Evolutionary conservation across 163 green algal species (phyloP).

Genomic region (Prototheca stagnorum): DNA sequence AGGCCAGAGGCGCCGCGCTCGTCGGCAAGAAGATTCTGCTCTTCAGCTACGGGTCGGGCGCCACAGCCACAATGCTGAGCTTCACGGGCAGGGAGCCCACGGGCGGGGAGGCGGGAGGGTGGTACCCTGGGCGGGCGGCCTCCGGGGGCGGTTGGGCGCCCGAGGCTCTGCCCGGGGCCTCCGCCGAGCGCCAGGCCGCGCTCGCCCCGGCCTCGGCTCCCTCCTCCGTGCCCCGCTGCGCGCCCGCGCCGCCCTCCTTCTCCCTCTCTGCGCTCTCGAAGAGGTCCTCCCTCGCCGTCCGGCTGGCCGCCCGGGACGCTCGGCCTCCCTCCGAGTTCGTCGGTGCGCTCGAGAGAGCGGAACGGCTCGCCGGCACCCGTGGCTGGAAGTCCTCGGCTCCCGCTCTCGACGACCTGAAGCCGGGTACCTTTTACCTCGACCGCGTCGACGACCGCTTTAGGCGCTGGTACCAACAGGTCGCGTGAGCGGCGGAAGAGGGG

Average conservation of each 20-base stretch:
- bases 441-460: constrained; percentile 19
- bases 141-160: not conserved
- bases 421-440: constrained; percentile 25
- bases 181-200: not conserved
- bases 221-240: not conserved
- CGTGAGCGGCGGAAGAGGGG: not conserved
- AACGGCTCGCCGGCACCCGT: not conserved
- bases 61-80: constrained; percentile 36
- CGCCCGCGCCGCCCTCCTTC: constrained; percentile 7
- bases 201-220: too few relatives aligned
- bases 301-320: constrained; percentile 12
- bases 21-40: constrained; percentile 45
- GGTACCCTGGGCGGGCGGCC: not conserved
- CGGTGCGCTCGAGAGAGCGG: constrained; percentile 8
- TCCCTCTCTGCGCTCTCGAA: not conserved
- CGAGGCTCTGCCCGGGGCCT: not conserved
- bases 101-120: not conserved
- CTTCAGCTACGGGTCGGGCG: constrained; percentile 64
- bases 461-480: constrained; percentile 9
- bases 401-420: constrained; percentile 4
- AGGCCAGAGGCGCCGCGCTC: constrained; percentile 21
- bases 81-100: constrained; percentile 19
- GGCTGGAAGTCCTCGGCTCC: constrained; percentile 7
- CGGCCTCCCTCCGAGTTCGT: constrained; percentile 13
- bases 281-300: constrained; percentile 15